Evolutionary conservation across 2,329 filamentous ascomycete genomes (phyloP).

Genomic region (Neofusicoccum umdonicola): DNA sequence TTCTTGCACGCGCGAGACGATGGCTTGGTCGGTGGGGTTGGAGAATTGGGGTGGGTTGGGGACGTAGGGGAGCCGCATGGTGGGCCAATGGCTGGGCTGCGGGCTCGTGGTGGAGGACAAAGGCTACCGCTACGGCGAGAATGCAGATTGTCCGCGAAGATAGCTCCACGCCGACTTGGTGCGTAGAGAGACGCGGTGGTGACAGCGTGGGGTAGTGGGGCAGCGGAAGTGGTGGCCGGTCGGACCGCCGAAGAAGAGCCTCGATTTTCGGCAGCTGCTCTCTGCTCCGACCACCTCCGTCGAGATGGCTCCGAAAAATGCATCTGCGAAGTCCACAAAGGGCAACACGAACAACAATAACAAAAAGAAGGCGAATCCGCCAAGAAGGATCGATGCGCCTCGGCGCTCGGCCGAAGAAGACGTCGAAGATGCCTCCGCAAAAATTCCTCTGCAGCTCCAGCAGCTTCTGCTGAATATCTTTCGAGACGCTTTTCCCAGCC

Average conservation of each 20-base stretch:
- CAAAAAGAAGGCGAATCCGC: neutral
- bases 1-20: conserved; percentile 51
- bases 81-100: neutral
- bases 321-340: neutral
- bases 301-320: neutral
- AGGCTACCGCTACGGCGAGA: neutral
- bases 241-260: neutral
- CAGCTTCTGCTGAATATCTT: conserved; percentile 75
- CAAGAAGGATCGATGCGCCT: neutral
- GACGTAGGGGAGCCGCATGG: conserved; percentile 58
- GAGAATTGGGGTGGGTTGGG: conserved; percentile 49
- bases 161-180: neutral
- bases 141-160: neutral
- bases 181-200: neutral
- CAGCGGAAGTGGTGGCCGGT: neutral
- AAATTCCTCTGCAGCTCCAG: conserved; percentile 55
- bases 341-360: neutral
- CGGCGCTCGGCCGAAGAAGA: neutral
- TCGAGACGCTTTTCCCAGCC: conserved; percentile 57
- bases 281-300: neutral
- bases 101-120: too few species aligned
- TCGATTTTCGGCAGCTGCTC: neutral
- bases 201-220: neutral
- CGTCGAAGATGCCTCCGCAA: neutral
- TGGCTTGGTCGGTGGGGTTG: conserved; percentile 48